These are phyloP conservation scores for Neostapfia colusana DNA, from an alignment of 176 grass and related monocot species.

Conservation along the genomic window DNA sequence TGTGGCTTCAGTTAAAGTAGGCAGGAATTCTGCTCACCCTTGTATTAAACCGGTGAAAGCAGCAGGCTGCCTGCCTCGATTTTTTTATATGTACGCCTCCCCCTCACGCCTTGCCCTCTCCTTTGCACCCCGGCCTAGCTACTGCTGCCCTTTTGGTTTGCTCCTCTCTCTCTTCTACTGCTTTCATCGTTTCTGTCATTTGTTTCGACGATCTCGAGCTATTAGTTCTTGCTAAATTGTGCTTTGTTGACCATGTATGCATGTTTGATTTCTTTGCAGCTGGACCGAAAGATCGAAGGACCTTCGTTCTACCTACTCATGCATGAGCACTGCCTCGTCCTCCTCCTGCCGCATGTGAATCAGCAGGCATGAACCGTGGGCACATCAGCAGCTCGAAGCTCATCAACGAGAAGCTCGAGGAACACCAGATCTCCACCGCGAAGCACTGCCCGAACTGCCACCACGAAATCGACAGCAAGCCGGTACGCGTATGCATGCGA, in stretches of 20 bases:
- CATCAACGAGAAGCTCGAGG: constrained; percentile 91
- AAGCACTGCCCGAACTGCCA: constrained; percentile 89
- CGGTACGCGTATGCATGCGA: constrained; percentile 43
- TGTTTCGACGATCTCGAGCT: constrained; percentile 8
- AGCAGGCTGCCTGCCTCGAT: constrained; percentile 59
- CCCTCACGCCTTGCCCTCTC: constrained; percentile 41
- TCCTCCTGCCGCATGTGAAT: constrained; percentile 36
- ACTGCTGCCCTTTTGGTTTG: constrained; percentile 39
- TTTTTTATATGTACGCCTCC: constrained; percentile 71
- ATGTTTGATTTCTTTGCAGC: constrained; percentile 40
- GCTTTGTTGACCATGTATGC: background rate
- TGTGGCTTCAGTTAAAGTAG: constrained; percentile 85
- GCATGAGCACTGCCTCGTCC: constrained; percentile 32
- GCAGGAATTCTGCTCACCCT: constrained; percentile 65
- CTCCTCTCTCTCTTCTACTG: constrained; percentile 4
- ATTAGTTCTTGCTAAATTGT: constrained; percentile 31
- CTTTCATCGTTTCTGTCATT: background rate
- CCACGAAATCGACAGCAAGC: constrained; percentile 81
- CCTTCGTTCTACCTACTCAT: constrained; percentile 3
- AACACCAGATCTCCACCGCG: constrained; percentile 76
- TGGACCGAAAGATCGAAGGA: background rate
- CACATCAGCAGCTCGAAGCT: constrained; percentile 79
- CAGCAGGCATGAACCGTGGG: constrained; percentile 49
- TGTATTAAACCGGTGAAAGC: constrained; percentile 62
- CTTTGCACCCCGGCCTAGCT: constrained; percentile 43